Evolutionary conservation across 2,329 filamentous ascomycete species (phyloP), one percentile per base, ranked within the genome.

Genomic region (Neofusicoccum sp.): DNA sequence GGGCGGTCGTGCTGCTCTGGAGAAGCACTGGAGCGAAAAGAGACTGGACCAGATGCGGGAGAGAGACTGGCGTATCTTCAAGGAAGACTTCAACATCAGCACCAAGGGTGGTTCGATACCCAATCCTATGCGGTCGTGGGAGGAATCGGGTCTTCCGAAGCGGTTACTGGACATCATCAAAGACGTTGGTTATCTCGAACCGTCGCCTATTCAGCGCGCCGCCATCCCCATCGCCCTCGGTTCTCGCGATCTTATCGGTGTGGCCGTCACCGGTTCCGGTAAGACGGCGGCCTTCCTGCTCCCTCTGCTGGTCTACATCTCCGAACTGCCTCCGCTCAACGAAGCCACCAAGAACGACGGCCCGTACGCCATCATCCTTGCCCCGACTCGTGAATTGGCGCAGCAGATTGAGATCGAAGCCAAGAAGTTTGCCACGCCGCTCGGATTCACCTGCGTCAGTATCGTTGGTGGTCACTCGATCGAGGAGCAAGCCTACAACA

Each of bases 1-100:
- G 66, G 87, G 88, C 9, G 79, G 82, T 1, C 85, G 90, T 66
- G 92, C 89, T 67, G 89, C 89, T 37, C 83, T 96, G 63, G 93
- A 96, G 70, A 93, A 93, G 76, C 93, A 97, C 77, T 99, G 95
- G 95, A 93, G 91, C 62, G 92, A 97, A 74, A 99, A 99, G 86
- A 85, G 84, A 66, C 81, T 98, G 66, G 87, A 91, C 12, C 91
- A 97, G 71, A 99, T 99, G 95, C 91, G 92, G 66, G 93, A 98
- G 79, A 85, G 95, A 75, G 95, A 99, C 78, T 99, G 95, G 95
- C 91, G 95, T 74, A 98, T 99, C 70, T 97, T 99, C 87, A 99
- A 98, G 79, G 95, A 98, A 77, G 93, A 99, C 77, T 98, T 97
- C 80, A 96, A 95, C 70, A 99, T 99, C 74, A 85, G 89, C 44